Conservation (phyloP, 108 stramenopile genomes). For the Cyclotella sp. region DNA sequence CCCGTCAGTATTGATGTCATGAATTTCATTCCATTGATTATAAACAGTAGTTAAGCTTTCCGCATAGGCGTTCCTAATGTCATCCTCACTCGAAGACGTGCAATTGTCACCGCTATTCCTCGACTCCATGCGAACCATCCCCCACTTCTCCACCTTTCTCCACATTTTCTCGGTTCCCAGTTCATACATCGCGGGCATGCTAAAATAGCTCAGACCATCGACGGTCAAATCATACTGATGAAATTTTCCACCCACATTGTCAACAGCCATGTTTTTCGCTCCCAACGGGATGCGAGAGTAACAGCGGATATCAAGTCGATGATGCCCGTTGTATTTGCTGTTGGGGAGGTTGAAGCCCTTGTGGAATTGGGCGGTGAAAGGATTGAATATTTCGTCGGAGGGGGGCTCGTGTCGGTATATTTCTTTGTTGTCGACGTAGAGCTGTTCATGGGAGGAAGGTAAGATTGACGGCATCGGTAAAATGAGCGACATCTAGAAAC, state of each 20-base stretch:
- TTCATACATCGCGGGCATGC: constrained; percentile 85
- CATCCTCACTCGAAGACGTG: neutral
- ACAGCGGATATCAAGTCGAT: constrained; percentile 49
- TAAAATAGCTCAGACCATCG: constrained; percentile 83
- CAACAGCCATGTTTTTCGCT: constrained; percentile 48
- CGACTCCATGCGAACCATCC: constrained; percentile 27
- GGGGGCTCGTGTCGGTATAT: constrained; percentile 38
- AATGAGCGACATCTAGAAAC: no score
- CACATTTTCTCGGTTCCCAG: constrained; percentile 57
- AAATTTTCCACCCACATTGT: constrained; percentile 58
- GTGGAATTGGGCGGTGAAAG: constrained; percentile 41
- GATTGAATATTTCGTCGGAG: constrained; percentile 38
- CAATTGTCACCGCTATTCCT: neutral
- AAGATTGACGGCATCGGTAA: neutral
- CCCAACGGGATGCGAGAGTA: constrained; percentile 47
- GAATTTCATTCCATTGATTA: neutral
- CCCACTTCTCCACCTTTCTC: constrained; percentile 43
- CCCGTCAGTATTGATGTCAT: neutral
- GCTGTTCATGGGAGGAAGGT: neutral
- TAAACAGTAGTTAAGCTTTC: neutral
- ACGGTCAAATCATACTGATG: constrained; percentile 87
- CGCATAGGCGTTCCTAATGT: neutral
- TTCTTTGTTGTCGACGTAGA: constrained; percentile 42
- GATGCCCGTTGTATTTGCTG: constrained; percentile 29
- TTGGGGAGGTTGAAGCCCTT: constrained; percentile 43